Evolutionary conservation across 2,329 filamentous ascomycete genomes (phyloP), one percentile per base, ranked within the genome.

Genomic region (Microdochium trichocladiopsis): DNA sequence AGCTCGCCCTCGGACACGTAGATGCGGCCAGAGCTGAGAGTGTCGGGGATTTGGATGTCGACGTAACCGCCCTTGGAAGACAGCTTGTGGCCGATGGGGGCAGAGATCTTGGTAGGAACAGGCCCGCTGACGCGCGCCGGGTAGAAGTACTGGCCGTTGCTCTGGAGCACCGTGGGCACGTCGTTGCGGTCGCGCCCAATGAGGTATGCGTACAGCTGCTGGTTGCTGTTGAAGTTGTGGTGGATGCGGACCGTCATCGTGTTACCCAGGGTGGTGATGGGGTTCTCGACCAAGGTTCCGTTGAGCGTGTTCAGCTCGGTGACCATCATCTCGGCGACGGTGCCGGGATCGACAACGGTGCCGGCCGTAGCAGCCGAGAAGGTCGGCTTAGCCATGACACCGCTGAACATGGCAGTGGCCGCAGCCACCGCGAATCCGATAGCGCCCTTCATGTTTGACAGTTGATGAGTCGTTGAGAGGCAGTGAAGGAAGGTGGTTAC

Each of bases 261-360:
- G 36, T 62, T 45, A 16, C 55, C 52, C 3, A 52, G 52, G 11
- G 55, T 25, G 21, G 37, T 24, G 18, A 36, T 51, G 14, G 52
- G 21, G 8, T 23, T 10, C 2, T 58, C 10, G 3, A 54, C 22
- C 2, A 36, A 51, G 14, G 72, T 70, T 9, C 69, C 65, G 52
- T 74, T 72, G 37, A 75, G 56, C 0, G 69, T 68, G 52, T 75
- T 73, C 3, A 67, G 55, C 10, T 66, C 59, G 22, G 66, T 69
- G 24, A 75, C 60, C 21, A 69, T 51, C 4, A 75, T 56, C 12
- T 72, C 59, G 3, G 64, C 51, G 12, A 61, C 52, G 6, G 48
- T 56, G 22, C 70, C 68, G 0, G 71, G 66, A 2, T 52, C 55
- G 1, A 58, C 67, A 24, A 64, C 56, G 12, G 69, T 69, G 47